Percentiles rank a stretch among this genome's conserved stretches.
phyloP scores from a whole-genome alignment of 2,329 filamentous ascomycete genomes.

The Magnaporthales sp. region DNA sequence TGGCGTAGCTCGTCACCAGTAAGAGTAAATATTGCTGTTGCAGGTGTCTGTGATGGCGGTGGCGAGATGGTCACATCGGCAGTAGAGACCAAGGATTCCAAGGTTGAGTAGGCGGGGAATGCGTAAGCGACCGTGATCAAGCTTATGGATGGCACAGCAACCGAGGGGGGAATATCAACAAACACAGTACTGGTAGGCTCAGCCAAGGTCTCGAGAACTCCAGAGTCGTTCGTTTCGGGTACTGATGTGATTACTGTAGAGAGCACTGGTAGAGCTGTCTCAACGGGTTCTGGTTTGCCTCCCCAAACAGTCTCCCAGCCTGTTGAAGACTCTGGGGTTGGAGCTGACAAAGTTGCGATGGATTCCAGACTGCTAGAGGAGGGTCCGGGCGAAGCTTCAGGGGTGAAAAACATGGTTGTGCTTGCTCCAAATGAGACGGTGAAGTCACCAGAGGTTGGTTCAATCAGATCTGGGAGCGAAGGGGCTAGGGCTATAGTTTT shows the following conservation, averaged over 20 bases:
- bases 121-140: background rate
- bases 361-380: background rate
- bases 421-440: constrained; percentile 2
- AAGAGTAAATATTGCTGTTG: constrained; percentile 9
- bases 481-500: constrained; percentile 1
- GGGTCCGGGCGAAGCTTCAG: background rate
- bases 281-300: background rate
- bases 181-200: background rate
- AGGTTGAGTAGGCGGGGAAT: background rate
- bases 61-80: background rate
- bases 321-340: background rate
- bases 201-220: background rate
- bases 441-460: constrained; percentile 4
- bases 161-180: background rate
- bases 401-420: constrained; percentile 4
- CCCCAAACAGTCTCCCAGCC: background rate
- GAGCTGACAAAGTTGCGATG: background rate
- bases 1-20: constrained; percentile 4
- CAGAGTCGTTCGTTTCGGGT: background rate
- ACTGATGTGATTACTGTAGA: background rate
- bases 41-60: background rate
- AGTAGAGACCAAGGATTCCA: background rate
- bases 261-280: background rate
- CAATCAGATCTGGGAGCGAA: background rate
- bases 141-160: background rate